Base-by-base conservation (phyloP, 1,139 yeast genomes). In the Zygoascus hellenicus region DNA sequence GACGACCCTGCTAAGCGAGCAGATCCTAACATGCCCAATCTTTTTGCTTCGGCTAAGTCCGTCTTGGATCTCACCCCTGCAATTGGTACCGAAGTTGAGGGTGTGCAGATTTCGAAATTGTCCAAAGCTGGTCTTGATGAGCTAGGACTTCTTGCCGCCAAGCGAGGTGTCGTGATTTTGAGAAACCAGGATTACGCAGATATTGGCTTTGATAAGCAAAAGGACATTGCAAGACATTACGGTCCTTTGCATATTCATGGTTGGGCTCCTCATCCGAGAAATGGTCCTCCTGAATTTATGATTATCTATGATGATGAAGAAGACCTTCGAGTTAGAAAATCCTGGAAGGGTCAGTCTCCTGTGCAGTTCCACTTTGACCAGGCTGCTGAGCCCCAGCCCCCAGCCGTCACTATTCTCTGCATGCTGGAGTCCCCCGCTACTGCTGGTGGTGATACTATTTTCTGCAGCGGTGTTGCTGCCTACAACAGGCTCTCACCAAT, bases 201-300 rank as follows among this genome's bases (percentile, higher is more conserved):
- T 19, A 19, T 29, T 3, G 45, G 42, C 5, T 62, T 42, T 26
- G 48, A 42, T 15, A 11, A 9, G 13, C 35, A 19, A 13, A 43
- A 46, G 45, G 64, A 73, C 14, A 74, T 66, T 59, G 79, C 76
- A 13, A 60, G 58, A 41, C 69, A 76, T 54, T 76, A 64, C 55
- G 81, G 80, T n/a, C 75, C 77, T 17, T 67, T 75, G 46, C 81
- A 77, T 61, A 68, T 76, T 48, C 82, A 77, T 56, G 42, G 42
- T 11, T 79, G 80, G 39, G 77, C 82, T 2, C 73, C 81, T 11
- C 85, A 85, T 19, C 75, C 82, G 3, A 83, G 84, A 28, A 63
- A 64, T 43, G 70, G 68, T 31, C 69, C 68, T 49, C 81, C 83
- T 2, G 79, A 79, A 54, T 67, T 80, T 53, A 84, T 78, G 58